Percentiles rank a stretch among this genome's conserved stretches.
phyloP scores from a whole-genome alignment of 768 basidiomycete genomes.

The Psilocybe subaeruginosa region DNA sequence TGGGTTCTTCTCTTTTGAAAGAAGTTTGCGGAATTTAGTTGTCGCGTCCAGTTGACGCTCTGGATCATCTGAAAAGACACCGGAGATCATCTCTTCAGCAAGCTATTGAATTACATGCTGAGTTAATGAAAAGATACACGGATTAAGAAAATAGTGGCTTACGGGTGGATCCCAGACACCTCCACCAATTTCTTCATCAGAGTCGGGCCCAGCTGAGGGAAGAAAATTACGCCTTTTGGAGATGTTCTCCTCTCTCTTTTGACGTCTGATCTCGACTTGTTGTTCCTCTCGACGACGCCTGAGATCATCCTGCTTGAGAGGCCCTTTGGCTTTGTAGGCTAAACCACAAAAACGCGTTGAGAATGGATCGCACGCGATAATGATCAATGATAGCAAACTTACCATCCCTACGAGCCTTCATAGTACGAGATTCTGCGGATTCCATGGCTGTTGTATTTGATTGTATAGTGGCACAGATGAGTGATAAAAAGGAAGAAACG shows the following conservation, averaged over 20 bases:
- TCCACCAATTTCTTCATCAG: slow-evolving; percentile 84
- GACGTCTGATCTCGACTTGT: slow-evolving; percentile 97
- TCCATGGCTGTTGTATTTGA: slow-evolving; percentile 39
- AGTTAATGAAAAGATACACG: slow-evolving; percentile 13
- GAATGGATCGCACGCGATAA: slow-evolving; percentile 29
- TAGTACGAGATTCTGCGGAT: slow-evolving; percentile 62
- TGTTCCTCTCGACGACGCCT: slow-evolving; percentile 97
- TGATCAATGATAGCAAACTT: slow-evolving; percentile 27
- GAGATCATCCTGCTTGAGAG: slow-evolving; percentile 89
- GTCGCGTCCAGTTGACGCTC: slow-evolving; percentile 96
- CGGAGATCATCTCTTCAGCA: slow-evolving; percentile 90
- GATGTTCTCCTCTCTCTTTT: slow-evolving; percentile 98
- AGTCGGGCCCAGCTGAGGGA: slow-evolving; percentile 73
- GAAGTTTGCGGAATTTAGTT: slow-evolving; percentile 96
- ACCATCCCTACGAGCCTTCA: slow-evolving; percentile 79
- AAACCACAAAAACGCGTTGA: slow-evolving; percentile 39
- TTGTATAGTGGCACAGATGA: slow-evolving; percentile 29
- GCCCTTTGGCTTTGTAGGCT: slow-evolving; percentile 93
- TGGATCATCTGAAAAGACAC: slow-evolving; percentile 89
- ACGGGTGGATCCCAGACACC: slow-evolving; percentile 83
- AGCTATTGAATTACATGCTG: slow-evolving; percentile 46
- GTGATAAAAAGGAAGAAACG: slow-evolving; percentile 35
- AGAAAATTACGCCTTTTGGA: slow-evolving; percentile 96
- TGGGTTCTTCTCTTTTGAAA: slow-evolving; percentile 99
- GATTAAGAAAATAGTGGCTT: slow-evolving; percentile 29